phyloP scores from a whole-genome alignment of 352 stramenopile genomes.

The Stephanocyclus meneghinianus region DNA sequence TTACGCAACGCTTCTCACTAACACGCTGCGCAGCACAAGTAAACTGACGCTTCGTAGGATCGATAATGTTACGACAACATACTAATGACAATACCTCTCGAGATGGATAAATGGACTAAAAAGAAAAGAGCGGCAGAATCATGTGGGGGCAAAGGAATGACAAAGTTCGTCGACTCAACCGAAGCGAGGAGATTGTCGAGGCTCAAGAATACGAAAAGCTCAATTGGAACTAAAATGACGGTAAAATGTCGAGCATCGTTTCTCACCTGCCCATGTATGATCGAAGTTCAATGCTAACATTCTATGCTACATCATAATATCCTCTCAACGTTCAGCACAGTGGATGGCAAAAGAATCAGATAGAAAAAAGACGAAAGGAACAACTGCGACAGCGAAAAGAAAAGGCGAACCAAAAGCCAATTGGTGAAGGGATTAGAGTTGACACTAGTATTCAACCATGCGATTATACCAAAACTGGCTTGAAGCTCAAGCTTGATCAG shows the following conservation, averaged over 20 bases:
- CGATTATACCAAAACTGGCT: conserved; percentile 37
- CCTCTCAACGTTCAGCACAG: background rate
- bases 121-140: conserved; percentile 34
- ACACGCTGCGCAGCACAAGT: background rate
- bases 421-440: conserved; percentile 33
- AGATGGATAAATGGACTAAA: conserved; percentile 33
- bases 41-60: too few species aligned
- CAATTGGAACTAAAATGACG: conserved; percentile 28
- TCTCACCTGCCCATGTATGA: background rate
- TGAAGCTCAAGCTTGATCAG: conserved; percentile 36
- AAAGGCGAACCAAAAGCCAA: conserved; percentile 22
- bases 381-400: conserved; percentile 34
- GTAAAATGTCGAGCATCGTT: conserved; percentile 5
- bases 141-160: conserved; percentile 40
- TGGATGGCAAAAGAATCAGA: conserved; percentile 41
- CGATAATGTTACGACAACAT: too few species aligned
- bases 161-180: conserved; percentile 41
- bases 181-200: conserved; percentile 31
- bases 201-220: conserved; percentile 33
- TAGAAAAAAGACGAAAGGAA: conserved; percentile 41
- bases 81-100: too few species aligned
- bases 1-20: too few species aligned
- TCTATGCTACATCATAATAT: background rate
- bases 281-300: background rate
- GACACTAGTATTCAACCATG: conserved; percentile 24